Conservation (phyloP, 2,329 filamentous ascomycete genomes). For the Exophiala sp. region DNA sequence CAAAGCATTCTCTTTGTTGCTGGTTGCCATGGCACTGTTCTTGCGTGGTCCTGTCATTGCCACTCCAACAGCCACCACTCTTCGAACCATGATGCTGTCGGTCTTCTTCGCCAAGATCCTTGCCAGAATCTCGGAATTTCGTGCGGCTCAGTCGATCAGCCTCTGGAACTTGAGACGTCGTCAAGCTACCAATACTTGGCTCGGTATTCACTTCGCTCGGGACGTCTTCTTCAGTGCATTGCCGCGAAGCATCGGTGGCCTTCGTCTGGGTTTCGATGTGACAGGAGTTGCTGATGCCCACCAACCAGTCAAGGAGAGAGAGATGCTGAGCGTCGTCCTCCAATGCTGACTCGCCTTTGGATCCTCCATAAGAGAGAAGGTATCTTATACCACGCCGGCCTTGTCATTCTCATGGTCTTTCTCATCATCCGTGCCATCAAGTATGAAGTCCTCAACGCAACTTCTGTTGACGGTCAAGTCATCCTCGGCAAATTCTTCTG, state of each 20-base stretch:
- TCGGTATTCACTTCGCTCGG: slow-evolving; percentile 21
- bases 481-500: slow-evolving; percentile 11
- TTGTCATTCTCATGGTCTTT: slow-evolving; percentile 8
- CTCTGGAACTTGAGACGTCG: slow-evolving; percentile 14
- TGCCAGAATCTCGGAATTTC: slow-evolving; percentile 1
- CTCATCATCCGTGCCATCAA: slow-evolving; percentile 5
- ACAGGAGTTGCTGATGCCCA: slow-evolving; percentile 12
- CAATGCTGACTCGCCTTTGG: slow-evolving; percentile 7
- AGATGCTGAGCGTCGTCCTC: slow-evolving; percentile 7
- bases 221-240: slow-evolving; percentile 18
- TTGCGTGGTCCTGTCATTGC: slow-evolving; percentile 13
- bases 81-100: slow-evolving; percentile 11
- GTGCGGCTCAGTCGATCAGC: slow-evolving; percentile 1
- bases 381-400: slow-evolving; percentile 12
- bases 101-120: slow-evolving; percentile 2
- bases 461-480: not conserved
- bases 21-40: slow-evolving; percentile 10
- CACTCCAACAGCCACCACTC: not conserved
- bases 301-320: slow-evolving; percentile 19
- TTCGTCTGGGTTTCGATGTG: slow-evolving; percentile 18
- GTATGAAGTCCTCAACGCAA: not conserved
- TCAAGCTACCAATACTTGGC: slow-evolving; percentile 20
- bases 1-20: slow-evolving; percentile 9
- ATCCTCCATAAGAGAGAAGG: slow-evolving; percentile 17
- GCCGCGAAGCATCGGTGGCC: slow-evolving; percentile 7